phyloP scores from a whole-genome alignment of 2,329 filamentous ascomycete species.

The Mariannaea elegans region DNA sequence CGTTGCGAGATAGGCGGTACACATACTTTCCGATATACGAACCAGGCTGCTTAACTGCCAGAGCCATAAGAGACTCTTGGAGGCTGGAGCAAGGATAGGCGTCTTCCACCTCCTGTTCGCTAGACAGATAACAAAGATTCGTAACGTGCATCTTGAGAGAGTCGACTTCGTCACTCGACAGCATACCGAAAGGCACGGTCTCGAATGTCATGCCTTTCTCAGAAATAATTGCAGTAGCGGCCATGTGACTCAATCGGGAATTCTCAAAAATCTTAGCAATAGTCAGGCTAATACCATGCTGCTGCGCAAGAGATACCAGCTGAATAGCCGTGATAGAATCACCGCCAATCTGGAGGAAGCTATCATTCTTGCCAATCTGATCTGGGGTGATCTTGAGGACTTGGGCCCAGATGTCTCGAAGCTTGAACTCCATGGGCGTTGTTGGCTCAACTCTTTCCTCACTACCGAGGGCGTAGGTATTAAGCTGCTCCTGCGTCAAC shows the following conservation, averaged over 20 bases:
- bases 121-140: not conserved
- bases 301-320: constrained; percentile 54
- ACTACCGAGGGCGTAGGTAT: not conserved
- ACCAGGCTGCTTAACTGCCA: constrained; percentile 1
- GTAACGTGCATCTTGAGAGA: not conserved
- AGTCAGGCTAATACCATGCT: constrained; percentile 49
- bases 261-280: constrained; percentile 54
- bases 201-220: not conserved
- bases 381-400: constrained; percentile 43
- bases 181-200: not conserved
- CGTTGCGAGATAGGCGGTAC: not conserved
- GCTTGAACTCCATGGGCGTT: constrained; percentile 21
- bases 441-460: constrained; percentile 2
- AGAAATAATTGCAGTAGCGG: constrained; percentile 29
- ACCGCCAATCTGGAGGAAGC: constrained; percentile 59
- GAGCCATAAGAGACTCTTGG: constrained; percentile 3
- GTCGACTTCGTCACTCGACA: not conserved
- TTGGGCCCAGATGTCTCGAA: constrained; percentile 49
- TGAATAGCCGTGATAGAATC: no score
- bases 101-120: constrained; percentile 39
- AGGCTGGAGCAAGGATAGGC: constrained; percentile 10
- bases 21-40: constrained; percentile 4
- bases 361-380: constrained; percentile 46
- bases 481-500: not conserved
- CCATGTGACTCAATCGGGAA: not conserved